A percentile compares a stretch with the other conserved stretches of the same genome.
Conservation (phyloP, 441 rosid genomes). For the Pelargonium cotyledonis region DNA sequence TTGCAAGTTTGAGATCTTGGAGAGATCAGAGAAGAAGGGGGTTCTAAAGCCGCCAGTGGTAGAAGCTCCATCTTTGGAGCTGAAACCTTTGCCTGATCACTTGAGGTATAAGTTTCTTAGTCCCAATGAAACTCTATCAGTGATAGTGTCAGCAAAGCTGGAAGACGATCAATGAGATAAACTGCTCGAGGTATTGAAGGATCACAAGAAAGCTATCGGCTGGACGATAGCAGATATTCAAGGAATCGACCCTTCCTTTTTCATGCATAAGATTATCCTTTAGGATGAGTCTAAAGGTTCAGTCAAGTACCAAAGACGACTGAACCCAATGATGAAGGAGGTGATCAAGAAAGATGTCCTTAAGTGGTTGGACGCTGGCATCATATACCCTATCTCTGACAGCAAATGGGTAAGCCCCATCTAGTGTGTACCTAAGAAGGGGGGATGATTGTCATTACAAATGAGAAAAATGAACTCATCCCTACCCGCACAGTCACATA, state of each 20-base stretch:
- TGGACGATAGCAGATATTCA: background rate
- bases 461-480: background rate
- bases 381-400: background rate
- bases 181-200: background rate
- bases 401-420: background rate
- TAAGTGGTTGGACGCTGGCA: background rate
- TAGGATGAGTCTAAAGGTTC: background rate
- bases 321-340: background rate
- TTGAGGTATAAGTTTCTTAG: too few relatives aligned
- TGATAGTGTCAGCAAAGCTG: too few relatives aligned
- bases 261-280: background rate
- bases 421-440: background rate
- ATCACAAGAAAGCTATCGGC: background rate
- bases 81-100: too few relatives aligned
- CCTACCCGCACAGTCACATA: background rate
- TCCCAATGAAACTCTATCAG: too few relatives aligned
- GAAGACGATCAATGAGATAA: background rate
- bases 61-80: too few relatives aligned
- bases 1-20: too few relatives aligned
- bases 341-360: background rate
- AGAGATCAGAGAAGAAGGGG: too few relatives aligned
- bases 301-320: background rate
- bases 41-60: too few relatives aligned
- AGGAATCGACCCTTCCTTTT: background rate
- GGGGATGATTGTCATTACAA: too few relatives aligned